phyloP scores from a whole-genome alignment of 495 filamentous ascomycete species.

The Cryomyces antarcticus region DNA sequence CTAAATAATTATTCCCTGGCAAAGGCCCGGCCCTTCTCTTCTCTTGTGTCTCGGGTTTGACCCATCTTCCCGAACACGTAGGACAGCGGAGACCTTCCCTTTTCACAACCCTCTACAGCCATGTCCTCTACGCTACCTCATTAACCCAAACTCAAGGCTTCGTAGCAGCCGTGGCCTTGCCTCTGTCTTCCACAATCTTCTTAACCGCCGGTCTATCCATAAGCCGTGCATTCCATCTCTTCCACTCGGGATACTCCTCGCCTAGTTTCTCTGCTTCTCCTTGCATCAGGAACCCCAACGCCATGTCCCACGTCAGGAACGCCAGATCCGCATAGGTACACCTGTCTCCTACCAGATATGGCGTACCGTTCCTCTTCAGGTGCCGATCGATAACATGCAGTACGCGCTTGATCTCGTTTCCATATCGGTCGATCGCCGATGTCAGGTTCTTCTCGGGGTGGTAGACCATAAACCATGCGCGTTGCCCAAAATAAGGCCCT shows the following conservation, averaged over 20 bases:
- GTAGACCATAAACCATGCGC: constrained; percentile 19
- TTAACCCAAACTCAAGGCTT: background rate
- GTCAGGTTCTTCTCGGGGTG: constrained; percentile 20
- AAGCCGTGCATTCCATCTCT: constrained; percentile 7
- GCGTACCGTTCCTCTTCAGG: constrained; percentile 30
- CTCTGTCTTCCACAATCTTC: constrained; percentile 6
- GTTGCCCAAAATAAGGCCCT: constrained; percentile 29
- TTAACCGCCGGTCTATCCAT: constrained; percentile 6
- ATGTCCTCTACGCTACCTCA: too few relatives aligned
- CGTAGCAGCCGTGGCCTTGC: background rate
- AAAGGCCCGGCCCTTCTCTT: too few relatives aligned
- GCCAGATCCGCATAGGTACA: constrained; percentile 48
- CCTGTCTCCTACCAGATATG: constrained; percentile 56
- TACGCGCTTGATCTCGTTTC: constrained; percentile 23
- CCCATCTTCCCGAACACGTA: too few relatives aligned
- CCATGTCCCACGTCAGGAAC: constrained; percentile 11
- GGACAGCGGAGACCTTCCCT: too few relatives aligned
- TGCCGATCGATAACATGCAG: constrained; percentile 29
- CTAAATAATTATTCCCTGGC: too few relatives aligned
- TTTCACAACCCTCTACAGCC: too few relatives aligned
- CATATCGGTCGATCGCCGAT: constrained; percentile 23
- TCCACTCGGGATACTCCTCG: constrained; percentile 5
- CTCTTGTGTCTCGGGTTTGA: too few relatives aligned
- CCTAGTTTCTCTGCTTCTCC: constrained; percentile 2
- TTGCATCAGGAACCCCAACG: constrained; percentile 5